A percentile compares a stretch with the other conserved stretches of the same genome.
Evolutionary conservation across 2,329 filamentous ascomycete species (phyloP).

Genomic region (Colletotrichum navitas): DNA sequence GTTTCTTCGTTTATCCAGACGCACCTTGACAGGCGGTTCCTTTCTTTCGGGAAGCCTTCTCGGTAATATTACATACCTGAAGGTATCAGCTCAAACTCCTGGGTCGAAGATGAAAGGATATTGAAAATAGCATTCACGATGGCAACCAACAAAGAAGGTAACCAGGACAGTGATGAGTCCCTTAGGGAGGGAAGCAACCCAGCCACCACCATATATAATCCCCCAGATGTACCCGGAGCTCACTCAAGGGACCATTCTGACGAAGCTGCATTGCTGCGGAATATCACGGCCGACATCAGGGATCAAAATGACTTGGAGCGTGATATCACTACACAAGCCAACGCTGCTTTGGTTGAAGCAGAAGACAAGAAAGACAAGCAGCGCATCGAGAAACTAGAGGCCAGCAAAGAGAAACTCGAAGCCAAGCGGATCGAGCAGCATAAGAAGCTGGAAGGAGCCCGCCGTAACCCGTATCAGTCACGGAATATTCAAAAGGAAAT

Average conservation of each 20-base stretch:
- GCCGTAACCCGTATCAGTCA: slow-evolving; percentile 63
- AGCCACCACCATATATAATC: not conserved
- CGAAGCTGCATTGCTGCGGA: slow-evolving; percentile 34
- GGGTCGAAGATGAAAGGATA: not conserved
- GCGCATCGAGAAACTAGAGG: slow-evolving; percentile 70
- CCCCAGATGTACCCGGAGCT: not conserved
- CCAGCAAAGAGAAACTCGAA: slow-evolving; percentile 70
- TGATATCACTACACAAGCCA: slow-evolving; percentile 79
- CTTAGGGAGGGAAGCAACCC: not conserved
- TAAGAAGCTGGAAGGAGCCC: slow-evolving; percentile 59
- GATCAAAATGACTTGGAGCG: slow-evolving; percentile 92
- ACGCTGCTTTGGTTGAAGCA: slow-evolving; percentile 68
- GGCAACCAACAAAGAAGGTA: slow-evolving; percentile 4
- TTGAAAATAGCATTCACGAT: not conserved
- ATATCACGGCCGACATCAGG: slow-evolving; percentile 66
- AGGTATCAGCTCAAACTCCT: not conserved
- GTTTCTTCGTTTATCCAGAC: too few species aligned
- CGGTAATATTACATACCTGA: not conserved
- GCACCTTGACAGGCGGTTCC: not conserved
- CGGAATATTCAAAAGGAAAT: slow-evolving; percentile 75
- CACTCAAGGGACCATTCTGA: slow-evolving; percentile 3
- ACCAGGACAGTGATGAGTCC: not conserved
- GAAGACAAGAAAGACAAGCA: slow-evolving; percentile 74
- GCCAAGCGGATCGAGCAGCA: slow-evolving; percentile 71
- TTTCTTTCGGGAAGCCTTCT: too few species aligned